Conservation (phyloP, 2,329 filamentous ascomycete genomes). For the Fusarium chaquense region DNA sequence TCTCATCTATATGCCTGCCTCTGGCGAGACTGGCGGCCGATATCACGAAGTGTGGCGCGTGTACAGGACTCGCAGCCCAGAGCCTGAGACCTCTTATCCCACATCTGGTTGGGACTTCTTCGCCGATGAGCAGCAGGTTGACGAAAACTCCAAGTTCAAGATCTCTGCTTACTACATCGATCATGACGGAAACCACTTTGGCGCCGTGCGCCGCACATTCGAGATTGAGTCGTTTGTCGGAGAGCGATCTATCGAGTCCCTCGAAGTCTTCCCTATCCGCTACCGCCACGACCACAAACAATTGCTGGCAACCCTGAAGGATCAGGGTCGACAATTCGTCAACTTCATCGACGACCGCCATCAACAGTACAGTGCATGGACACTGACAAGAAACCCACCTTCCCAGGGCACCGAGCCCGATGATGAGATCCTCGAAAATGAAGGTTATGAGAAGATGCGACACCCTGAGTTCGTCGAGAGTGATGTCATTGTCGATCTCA, state of each 20-base stretch:
- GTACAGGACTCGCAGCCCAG: conserved; percentile 51
- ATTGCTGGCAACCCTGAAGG: conserved; percentile 50
- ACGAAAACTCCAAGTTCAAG: conserved; percentile 50
- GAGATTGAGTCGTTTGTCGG: conserved; percentile 54
- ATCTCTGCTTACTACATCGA: conserved; percentile 59
- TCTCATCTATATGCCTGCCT: conserved; percentile 55
- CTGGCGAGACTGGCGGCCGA: conserved; percentile 51
- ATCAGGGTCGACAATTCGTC: conserved; percentile 52
- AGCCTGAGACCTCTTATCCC: conserved; percentile 49
- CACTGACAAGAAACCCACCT: conserved; percentile 55
- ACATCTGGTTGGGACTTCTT: conserved; percentile 53
- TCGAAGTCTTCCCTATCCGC: conserved; percentile 56
- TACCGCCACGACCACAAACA: conserved; percentile 53
- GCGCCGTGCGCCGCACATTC: conserved; percentile 55
- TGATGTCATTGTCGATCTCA: conserved; percentile 59
- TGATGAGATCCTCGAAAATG: conserved; percentile 50
- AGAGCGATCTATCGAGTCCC: conserved; percentile 54
- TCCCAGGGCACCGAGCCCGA: conserved; percentile 46
- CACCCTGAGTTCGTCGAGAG: conserved; percentile 57
- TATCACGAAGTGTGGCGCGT: conserved; percentile 57
- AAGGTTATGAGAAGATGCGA: conserved; percentile 51
- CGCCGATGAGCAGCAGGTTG: conserved; percentile 49
- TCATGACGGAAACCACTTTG: conserved; percentile 55
- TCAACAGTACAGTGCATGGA: conserved; percentile 58
- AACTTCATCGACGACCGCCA: conserved; percentile 53